A percentile compares a stretch with the other conserved stretches of the same genome.
Conservation (phyloP, 805 yeast genomes). For the Wickerhamiella domercqiae region DNA sequence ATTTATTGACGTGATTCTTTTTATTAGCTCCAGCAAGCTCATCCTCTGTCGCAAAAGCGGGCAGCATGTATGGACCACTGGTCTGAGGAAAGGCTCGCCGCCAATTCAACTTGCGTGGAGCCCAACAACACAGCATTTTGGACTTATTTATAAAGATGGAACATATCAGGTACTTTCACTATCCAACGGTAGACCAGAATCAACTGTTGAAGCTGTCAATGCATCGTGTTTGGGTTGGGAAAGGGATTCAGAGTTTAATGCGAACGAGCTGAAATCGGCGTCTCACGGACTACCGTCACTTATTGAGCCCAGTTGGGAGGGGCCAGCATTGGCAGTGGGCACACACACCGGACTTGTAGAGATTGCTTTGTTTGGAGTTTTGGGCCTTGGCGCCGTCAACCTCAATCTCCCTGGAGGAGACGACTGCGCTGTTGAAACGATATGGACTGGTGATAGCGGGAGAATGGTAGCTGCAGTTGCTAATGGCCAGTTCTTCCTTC, state of each 20-base stretch:
- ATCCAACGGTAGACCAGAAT: slow-evolving; percentile 30
- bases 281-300: too few species aligned
- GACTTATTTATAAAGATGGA: slow-evolving; percentile 32
- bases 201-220: slow-evolving; percentile 9
- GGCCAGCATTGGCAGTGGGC: background rate
- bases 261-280: too few species aligned
- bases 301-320: background rate
- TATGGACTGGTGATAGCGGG: too few species aligned
- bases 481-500: background rate
- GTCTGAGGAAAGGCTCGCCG: slow-evolving; percentile 6
- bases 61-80: slow-evolving; percentile 16
- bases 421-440: background rate
- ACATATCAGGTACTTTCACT: slow-evolving; percentile 32
- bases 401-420: background rate
- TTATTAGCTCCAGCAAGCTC: slow-evolving; percentile 5
- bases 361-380: background rate
- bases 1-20: slow-evolving; percentile 8
- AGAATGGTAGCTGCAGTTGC: too few species aligned
- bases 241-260: background rate
- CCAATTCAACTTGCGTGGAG: slow-evolving; percentile 22
- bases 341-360: background rate
- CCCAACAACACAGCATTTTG: slow-evolving; percentile 29
- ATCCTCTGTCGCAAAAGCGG: slow-evolving; percentile 15
- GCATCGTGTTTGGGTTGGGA: slow-evolving; percentile 9
- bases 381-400: background rate